phyloP scores from a whole-genome alignment of 2,329 filamentous ascomycete genomes.

The Xylariaceae sp. region DNA sequence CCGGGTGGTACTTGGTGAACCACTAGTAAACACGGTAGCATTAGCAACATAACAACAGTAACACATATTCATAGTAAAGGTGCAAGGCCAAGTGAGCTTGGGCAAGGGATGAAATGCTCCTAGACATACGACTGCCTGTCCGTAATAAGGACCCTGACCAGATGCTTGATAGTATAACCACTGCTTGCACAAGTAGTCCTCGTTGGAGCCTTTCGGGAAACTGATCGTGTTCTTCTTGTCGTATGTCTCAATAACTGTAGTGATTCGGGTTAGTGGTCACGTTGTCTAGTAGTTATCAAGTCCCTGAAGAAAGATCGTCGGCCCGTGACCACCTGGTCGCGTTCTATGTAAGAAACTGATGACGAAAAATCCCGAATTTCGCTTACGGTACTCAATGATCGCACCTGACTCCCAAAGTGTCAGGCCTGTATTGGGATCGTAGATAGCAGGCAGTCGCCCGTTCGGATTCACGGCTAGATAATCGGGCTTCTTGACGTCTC shows the following conservation, averaged over 20 bases:
- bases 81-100: neutral
- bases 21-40: slow-evolving; percentile 25
- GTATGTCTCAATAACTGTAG: slow-evolving; percentile 27
- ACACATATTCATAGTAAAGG: neutral
- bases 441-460: slow-evolving; percentile 10
- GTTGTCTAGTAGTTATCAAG: no score
- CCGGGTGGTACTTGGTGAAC: slow-evolving; percentile 40
- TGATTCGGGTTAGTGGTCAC: no score
- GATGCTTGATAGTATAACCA: slow-evolving; percentile 44
- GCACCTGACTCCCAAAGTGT: slow-evolving; percentile 15
- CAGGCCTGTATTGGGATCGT: slow-evolving; percentile 10
- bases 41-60: neutral
- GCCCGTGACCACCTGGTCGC: no score
- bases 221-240: slow-evolving; percentile 37
- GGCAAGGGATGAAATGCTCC: no score
- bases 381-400: slow-evolving; percentile 8
- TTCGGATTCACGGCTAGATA: slow-evolving; percentile 11
- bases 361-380: no score
- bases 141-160: slow-evolving; percentile 48
- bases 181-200: slow-evolving; percentile 37
- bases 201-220: slow-evolving; percentile 30
- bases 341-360: no score
- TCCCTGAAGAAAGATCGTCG: no score
- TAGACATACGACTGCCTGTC: slow-evolving; percentile 35
- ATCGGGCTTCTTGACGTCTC: slow-evolving; percentile 6